Base-by-base conservation (phyloP, 2,329 filamentous ascomycete species). In the Ascochyta clinopodiicola region DNA sequence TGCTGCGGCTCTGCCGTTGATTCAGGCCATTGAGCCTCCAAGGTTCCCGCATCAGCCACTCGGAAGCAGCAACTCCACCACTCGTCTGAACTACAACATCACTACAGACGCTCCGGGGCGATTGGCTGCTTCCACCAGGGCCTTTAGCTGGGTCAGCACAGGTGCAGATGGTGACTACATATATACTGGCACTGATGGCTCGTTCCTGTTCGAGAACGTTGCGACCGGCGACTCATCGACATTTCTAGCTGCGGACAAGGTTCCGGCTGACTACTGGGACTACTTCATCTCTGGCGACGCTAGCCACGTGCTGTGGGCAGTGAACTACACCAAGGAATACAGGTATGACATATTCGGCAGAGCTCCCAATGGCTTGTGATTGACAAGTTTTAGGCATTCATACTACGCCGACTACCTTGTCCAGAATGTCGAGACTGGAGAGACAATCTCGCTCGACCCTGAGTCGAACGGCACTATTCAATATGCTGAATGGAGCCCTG, bases 281-380 rank as follows among this genome's bases (percentile, higher is more conserved):
- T 89, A 86, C 70, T 86, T 80, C 76, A 86, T 90, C 60, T 85
- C 84, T 36, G 75, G 84, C 2, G 85, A 88, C 64, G 78, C 83
- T 6, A 81, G 80, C 21, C 81, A 82, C 48, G 80, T 90, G 0
- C 75, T 90, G 17, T 85, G 87, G 75, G 80, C 86, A 1, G 81
- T 84, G 49, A 89, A 90, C 65, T 82, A 85, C 69, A 89, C 85
- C 13, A 88, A 88, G 72, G 83, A 88, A 69, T 89, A 90, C 66
- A 56, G 52, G 52, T 56, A 51, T 3, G 43, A 29, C 12, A 27
- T 5, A 1, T 7, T n/a, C 13, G 10, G 3, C 19, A 12, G 19
- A 29, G 1, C 2, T 10, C 10, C 4, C 24, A n/a, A 24, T 36
- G 13, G 13, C 21, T 4, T 13, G 35, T 7, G n/a, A 35, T 37